Percentiles rank a stretch among this genome's conserved stretches.
Evolutionary conservation across 352 stramenopile genomes (phyloP).

Genomic region (Phytopythium vexans): DNA sequence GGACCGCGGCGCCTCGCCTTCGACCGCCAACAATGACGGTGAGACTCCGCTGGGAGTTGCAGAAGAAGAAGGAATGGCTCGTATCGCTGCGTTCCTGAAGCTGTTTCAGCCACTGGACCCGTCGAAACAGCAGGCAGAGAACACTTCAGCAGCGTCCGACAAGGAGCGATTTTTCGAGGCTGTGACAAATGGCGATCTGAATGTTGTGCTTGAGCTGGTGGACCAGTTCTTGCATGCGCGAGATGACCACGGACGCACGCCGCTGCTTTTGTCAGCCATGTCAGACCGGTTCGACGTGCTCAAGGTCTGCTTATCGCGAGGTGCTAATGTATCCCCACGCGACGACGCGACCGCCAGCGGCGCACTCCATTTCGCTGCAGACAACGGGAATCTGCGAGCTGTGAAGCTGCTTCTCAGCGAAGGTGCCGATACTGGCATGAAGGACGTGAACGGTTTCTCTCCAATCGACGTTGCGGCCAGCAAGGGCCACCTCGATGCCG

Average conservation of each 20-base stretch:
- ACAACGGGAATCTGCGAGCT: not conserved
- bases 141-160: not conserved
- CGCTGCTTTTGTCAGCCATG: slow-evolving; percentile 1
- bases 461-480: slow-evolving; percentile 1
- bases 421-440: slow-evolving; percentile 2
- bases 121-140: too few relatives aligned
- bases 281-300: slow-evolving; percentile 2
- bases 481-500: slow-evolving; percentile 16
- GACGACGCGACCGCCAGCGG: slow-evolving; percentile 4
- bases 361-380: slow-evolving; percentile 3
- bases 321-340: not conserved
- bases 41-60: not conserved
- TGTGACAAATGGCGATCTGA: not conserved
- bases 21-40: not conserved
- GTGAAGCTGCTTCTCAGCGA: slow-evolving; percentile 4
- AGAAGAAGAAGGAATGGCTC: not conserved
- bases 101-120: slow-evolving; percentile 1
- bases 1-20: not conserved
- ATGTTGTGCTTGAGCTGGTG: not conserved
- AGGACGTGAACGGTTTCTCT: not conserved
- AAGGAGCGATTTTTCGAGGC: slow-evolving; percentile 1
- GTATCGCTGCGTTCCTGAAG: not conserved
- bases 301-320: slow-evolving; percentile 5
- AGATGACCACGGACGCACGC: slow-evolving; percentile 1
- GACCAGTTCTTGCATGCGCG: slow-evolving; percentile 1